These are phyloP conservation scores for Boletellus sp. DNA, from an alignment of 1,284 basidiomycete species.

Conservation along the genomic window DNA sequence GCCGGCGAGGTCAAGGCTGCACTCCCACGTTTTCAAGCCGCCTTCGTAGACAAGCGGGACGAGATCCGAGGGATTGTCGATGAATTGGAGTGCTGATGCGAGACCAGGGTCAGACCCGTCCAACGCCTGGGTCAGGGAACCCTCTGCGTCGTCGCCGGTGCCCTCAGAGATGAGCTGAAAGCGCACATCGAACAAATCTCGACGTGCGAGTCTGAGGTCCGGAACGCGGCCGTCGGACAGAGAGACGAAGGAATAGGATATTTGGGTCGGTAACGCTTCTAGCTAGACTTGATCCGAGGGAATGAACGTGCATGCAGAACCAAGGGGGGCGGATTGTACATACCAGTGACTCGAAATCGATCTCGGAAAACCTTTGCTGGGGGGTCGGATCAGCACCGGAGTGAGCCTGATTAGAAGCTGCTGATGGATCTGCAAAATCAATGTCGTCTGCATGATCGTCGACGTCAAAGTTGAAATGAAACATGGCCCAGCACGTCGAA, in stretches of 20 bases:
- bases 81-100: conserved; percentile 47
- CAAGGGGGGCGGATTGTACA: conserved; percentile 9
- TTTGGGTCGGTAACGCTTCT: conserved; percentile 47
- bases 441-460: conserved; percentile 38
- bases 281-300: conserved; percentile 40
- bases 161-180: conserved; percentile 80
- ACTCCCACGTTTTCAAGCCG: conserved; percentile 98
- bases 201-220: conserved; percentile 54
- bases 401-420: background rate
- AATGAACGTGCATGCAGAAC: conserved; percentile 10
- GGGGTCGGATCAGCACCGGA: conserved; percentile 5
- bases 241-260: conserved; percentile 60
- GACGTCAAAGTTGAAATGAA: conserved; percentile 54
- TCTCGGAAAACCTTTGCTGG: conserved; percentile 28
- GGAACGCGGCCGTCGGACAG: conserved; percentile 22
- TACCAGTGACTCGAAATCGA: conserved; percentile 36
- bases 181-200: conserved; percentile 92
- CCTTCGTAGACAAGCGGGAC: conserved; percentile 94
- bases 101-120: conserved; percentile 7
- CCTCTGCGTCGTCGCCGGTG: conserved; percentile 20
- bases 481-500: conserved; percentile 21
- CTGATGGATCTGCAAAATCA: background rate
- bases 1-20: conserved; percentile 81
- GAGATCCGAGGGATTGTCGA: conserved; percentile 85
- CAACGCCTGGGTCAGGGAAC: conserved; percentile 13